These are phyloP conservation scores for Aureobasidium vineae DNA, from an alignment of 2,329 filamentous ascomycete species.

Conservation along the genomic window DNA sequence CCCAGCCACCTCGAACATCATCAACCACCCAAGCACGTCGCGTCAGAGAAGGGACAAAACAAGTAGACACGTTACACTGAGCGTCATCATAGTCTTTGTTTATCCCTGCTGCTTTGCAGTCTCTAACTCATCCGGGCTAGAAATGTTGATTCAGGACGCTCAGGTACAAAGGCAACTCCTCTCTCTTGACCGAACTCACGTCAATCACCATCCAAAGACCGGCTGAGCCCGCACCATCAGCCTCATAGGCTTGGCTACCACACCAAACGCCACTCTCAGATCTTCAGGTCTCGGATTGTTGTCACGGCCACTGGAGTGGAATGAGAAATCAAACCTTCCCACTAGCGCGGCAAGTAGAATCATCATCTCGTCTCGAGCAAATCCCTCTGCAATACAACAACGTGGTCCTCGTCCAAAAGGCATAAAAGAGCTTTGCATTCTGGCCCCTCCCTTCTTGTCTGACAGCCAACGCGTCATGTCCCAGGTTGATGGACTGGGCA, in stretches of 20 bases:
- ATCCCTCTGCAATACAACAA: slow-evolving; percentile 16
- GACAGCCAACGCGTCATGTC: slow-evolving; percentile 10
- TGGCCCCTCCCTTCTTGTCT: slow-evolving; percentile 23
- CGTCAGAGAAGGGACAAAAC: background rate
- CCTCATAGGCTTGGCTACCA: slow-evolving; percentile 1
- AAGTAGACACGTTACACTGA: too few species aligned
- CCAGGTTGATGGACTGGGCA: background rate
- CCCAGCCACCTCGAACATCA: background rate
- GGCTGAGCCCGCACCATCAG: slow-evolving; percentile 17
- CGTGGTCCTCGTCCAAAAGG: slow-evolving; percentile 20
- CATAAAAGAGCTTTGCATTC: slow-evolving; percentile 20
- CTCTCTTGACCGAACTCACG: background rate
- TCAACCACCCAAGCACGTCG: background rate
- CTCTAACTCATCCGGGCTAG: too few species aligned
- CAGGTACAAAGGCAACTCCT: background rate
- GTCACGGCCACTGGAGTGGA: slow-evolving; percentile 13
- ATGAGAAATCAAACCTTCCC: slow-evolving; percentile 11
- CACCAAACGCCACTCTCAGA: slow-evolving; percentile 10
- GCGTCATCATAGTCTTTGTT: too few species aligned
- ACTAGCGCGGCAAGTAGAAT: slow-evolving; percentile 5
- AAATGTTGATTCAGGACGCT: too few species aligned
- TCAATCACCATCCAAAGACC: slow-evolving; percentile 8
- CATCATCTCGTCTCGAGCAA: slow-evolving; percentile 20
- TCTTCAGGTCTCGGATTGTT: background rate
- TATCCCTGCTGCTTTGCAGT: too few species aligned